A percentile compares a stretch with the other conserved stretches of the same genome.
Evolutionary conservation across 371 early-diverging fungal species (phyloP).

Genomic region (Haplosporangium sp.): DNA sequence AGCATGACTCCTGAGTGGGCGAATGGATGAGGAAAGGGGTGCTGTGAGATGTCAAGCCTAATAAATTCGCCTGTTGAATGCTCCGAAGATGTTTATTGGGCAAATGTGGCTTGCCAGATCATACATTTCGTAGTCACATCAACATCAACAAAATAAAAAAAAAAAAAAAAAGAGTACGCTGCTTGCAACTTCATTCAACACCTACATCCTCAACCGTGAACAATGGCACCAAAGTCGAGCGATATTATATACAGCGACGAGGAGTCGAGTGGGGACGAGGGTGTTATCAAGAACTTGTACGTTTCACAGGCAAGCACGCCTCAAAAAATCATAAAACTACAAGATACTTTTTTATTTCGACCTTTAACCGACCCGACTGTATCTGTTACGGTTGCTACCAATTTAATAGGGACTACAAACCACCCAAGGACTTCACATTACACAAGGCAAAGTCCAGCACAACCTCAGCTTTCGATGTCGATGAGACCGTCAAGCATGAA

Average conservation of each 20-base stretch:
- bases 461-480: conserved; percentile 34
- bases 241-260: conserved; percentile 32
- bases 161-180: neutral
- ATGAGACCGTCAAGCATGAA: conserved; percentile 39
- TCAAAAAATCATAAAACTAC: neutral
- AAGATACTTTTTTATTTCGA: neutral
- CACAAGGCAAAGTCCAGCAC: conserved; percentile 30
- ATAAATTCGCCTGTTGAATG: neutral
- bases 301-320: neutral
- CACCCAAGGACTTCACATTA: conserved; percentile 44
- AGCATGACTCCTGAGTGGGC: conserved; percentile 8
- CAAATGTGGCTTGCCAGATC: neutral
- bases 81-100: neutral
- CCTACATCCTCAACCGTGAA: neutral
- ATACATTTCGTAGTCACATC: neutral
- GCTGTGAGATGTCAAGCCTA: neutral
- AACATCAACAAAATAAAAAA: neutral
- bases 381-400: too few relatives aligned
- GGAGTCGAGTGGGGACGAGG: conserved; percentile 48
- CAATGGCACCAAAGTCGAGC: conserved; percentile 45
- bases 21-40: too few relatives aligned
- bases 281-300: conserved; percentile 46
- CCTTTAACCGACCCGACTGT: too few relatives aligned
- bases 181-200: neutral
- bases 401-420: conserved; percentile 43